These are phyloP conservation scores for Amaranthus hypochondriacus DNA, from an alignment of 148 eudicot species.

Conservation along the genomic window DNA sequence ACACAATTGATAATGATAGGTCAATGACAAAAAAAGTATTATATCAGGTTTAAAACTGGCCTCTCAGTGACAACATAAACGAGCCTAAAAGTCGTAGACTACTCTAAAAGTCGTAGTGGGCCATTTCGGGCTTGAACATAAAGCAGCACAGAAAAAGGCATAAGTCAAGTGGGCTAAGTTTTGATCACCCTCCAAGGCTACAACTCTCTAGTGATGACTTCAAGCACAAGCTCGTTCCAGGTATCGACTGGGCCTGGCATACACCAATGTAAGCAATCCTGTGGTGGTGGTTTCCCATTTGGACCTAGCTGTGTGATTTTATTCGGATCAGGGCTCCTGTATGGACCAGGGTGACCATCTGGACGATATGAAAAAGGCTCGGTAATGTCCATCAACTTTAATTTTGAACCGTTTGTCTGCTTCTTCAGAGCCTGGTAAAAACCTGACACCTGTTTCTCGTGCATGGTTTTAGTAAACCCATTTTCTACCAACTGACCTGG, in stretches of 20 bases:
- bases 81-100: slow-evolving; percentile 8
- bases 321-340: slow-evolving; percentile 56
- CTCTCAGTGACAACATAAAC: slow-evolving; percentile 3
- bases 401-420: slow-evolving; percentile 46
- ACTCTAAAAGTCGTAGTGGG: neutral
- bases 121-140: neutral
- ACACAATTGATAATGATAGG: neutral
- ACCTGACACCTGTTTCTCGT: slow-evolving; percentile 68
- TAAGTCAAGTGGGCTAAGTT: neutral
- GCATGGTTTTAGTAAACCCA: slow-evolving; percentile 75
- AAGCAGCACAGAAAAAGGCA: too few relatives aligned
- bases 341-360: slow-evolving; percentile 97
- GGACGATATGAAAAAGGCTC: slow-evolving; percentile 65
- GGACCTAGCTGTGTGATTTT: slow-evolving; percentile 74
- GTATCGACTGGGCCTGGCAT: slow-evolving; percentile 97
- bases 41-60: slow-evolving; percentile 7
- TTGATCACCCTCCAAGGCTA: neutral
- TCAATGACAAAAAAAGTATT: neutral
- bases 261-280: slow-evolving; percentile 98
- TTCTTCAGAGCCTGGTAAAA: slow-evolving; percentile 51
- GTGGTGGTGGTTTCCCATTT: slow-evolving; percentile 85
- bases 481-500: slow-evolving; percentile 58
- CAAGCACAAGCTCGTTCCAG: slow-evolving; percentile 84
- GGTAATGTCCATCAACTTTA: slow-evolving; percentile 85
- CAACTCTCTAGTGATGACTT: slow-evolving; percentile 47